Conservation (phyloP, 2,329 filamentous ascomycete genomes). For the Colletotrichum sojae region DNA sequence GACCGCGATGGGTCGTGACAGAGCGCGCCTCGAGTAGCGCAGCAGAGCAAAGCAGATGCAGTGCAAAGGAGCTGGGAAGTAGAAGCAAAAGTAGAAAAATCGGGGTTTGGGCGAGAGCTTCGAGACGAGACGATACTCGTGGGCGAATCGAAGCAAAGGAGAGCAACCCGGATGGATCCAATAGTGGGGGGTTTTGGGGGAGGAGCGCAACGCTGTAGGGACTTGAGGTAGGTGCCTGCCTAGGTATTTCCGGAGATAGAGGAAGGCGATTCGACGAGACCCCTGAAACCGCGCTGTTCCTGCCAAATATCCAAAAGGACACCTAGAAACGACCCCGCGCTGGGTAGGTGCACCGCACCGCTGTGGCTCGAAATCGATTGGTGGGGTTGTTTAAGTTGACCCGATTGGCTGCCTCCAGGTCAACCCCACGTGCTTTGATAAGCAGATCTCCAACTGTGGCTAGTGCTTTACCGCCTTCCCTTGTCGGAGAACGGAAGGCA, state of each 20-base stretch:
- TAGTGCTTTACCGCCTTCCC: conserved; percentile 3
- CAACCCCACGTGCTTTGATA: conserved; percentile 12
- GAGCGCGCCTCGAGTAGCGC: conserved; percentile 17
- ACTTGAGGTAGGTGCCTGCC: too few relatives aligned
- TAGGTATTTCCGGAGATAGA: not conserved
- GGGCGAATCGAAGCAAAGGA: conserved; percentile 11
- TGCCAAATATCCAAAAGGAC: not conserved
- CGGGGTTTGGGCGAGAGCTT: conserved; percentile 11
- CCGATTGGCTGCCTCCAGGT: conserved; percentile 7
- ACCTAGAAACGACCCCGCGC: conserved; percentile 35
- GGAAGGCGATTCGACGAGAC: conserved; percentile 33
- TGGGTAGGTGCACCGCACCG: not conserved
- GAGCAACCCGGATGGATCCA: conserved; percentile 19
- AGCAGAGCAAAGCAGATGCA: conserved; percentile 15
- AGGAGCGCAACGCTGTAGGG: too few relatives aligned
- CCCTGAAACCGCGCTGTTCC: conserved; percentile 34
- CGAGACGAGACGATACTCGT: conserved; percentile 9
- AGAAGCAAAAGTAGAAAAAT: conserved; percentile 17
- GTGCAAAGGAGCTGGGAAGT: not conserved
- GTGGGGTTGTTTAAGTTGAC: not conserved
- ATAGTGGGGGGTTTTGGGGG: conserved; percentile 23
- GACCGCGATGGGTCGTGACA: conserved; percentile 22
- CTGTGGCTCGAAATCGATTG: conserved; percentile 19
- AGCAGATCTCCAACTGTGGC: conserved; percentile 19
- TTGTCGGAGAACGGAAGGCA: conserved; percentile 19